phyloP scores from a whole-genome alignment of 2,329 filamentous ascomycete species.

The Metarhizium rileyi region DNA sequence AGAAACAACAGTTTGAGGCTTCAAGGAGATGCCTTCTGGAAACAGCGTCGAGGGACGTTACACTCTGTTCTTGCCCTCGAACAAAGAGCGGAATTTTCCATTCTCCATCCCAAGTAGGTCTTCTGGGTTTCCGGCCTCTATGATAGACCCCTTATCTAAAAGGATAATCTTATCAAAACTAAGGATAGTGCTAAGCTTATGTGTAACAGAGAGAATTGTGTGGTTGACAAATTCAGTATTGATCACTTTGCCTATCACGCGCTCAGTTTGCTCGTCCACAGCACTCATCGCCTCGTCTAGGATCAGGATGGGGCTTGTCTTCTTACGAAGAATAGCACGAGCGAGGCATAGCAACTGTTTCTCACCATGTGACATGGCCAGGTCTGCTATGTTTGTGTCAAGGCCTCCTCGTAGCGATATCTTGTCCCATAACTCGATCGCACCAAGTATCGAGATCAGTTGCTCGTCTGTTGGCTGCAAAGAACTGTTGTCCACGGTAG shows the following conservation, averaged over 20 bases:
- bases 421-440: constrained; percentile 11
- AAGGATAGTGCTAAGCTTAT: constrained; percentile 35
- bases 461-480: no score
- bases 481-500: not conserved
- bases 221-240: constrained; percentile 23
- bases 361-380: constrained; percentile 13
- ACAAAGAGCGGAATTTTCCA: not conserved
- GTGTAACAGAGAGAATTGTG: constrained; percentile 41
- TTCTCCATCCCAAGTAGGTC: not conserved
- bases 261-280: constrained; percentile 28
- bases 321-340: constrained; percentile 18
- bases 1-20: no score
- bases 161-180: constrained; percentile 38
- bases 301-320: constrained; percentile 20
- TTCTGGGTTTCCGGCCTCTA: constrained; percentile 19
- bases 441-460: constrained; percentile 8
- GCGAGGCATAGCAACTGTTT: constrained; percentile 14
- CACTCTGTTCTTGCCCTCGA: no score
- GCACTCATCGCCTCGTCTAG: constrained; percentile 27
- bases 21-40: no score
- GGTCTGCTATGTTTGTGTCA: constrained; percentile 7
- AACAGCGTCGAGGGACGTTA: no score
- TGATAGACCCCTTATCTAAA: constrained; percentile 33
- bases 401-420: constrained; percentile 10
- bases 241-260: constrained; percentile 26